Base-by-base conservation (phyloP, 2,329 filamentous ascomycete genomes). In the Byssoonygena ceratinophila region DNA sequence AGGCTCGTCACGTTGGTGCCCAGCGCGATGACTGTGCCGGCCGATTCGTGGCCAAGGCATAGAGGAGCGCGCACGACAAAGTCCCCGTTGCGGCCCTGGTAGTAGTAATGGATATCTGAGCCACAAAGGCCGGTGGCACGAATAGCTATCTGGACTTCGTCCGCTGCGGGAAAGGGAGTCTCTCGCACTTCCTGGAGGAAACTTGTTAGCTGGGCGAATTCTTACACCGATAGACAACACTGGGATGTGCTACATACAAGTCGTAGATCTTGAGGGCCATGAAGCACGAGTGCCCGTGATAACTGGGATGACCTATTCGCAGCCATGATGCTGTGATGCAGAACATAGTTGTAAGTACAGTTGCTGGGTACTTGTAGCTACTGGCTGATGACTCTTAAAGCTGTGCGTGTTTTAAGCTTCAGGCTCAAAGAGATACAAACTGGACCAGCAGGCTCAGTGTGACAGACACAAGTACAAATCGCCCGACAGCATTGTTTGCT, bases 21-120 rank as follows among this genome's bases (percentile, higher is more conserved):
- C 37, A 87, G 74, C 43, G 79, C 78, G 51, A 88, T 80, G 37
- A 97, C 76, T 25, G 86, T 84, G 54, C 89, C 90, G 7, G 87
- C 79, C 3, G 89, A 85, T 66, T 85, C 83, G 66, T 86, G 83
- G 59, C 83, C 83, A 0, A 94, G 80, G 12, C 88, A 83, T 76
- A 94, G 84, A 57, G 89, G 89, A 59, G 87, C 80, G 64, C 80
- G 83, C 54, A 94, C 81, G 55, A 90, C 78, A 64, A 89, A 94
- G 74, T 87, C 81, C 66, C 88, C 89, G 69, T 94, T 94, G 64
- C 84, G 82, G 63, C 87, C 87, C 68, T 94, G 85, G 58, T 79
- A 75, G 78, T 87, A 94, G 81, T 94, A 95, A 76, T 95, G 83
- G 4, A 83, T 75, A 66, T 87, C 83, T 47, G 79, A 83, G 63